A percentile compares a stretch with the other conserved stretches of the same genome.
phyloP scores from a whole-genome alignment of 2,329 filamentous ascomycete species.

The Phyllosticta ampelicida region DNA sequence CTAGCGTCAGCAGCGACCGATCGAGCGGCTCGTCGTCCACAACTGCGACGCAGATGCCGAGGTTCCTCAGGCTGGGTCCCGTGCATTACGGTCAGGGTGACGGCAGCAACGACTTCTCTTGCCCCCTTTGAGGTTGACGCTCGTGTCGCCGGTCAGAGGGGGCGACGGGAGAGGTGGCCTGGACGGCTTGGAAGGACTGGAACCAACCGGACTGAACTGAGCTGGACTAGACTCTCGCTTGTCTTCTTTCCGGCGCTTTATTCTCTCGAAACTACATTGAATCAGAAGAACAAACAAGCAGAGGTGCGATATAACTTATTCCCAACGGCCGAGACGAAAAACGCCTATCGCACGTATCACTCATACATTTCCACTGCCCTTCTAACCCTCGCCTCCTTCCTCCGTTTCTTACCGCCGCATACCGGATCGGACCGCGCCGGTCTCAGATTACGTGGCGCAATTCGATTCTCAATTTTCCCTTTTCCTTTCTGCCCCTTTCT shows the following conservation, averaged over 20 bases:
- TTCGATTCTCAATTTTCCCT: too few relatives aligned
- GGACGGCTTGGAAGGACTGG: background rate
- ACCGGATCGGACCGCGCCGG: too few relatives aligned
- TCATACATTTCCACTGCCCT: too few relatives aligned
- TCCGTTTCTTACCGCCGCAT: too few relatives aligned
- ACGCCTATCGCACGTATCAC: too few relatives aligned
- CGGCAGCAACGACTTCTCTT: conserved; percentile 43
- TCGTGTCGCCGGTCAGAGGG: background rate
- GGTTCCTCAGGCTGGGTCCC: conserved; percentile 53
- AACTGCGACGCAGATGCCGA: conserved; percentile 24
- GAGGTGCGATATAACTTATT: background rate
- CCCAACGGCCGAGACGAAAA: too few relatives aligned
- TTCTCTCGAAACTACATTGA: background rate
- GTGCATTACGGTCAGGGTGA: conserved; percentile 52
- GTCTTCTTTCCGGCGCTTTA: background rate
- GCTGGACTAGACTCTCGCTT: background rate
- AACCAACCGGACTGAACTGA: too few relatives aligned
- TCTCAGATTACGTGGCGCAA: too few relatives aligned
- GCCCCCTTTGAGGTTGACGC: background rate
- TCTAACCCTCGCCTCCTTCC: too few relatives aligned
- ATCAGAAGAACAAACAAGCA: background rate
- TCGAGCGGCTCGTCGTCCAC: conserved; percentile 36
- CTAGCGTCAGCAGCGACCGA: conserved; percentile 39
- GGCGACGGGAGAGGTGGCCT: too few relatives aligned
- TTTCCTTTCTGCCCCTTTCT: too few relatives aligned